Evolutionary conservation across 805 yeast species (phyloP).

Genomic region (Debaryomyces hansenii): DNA sequence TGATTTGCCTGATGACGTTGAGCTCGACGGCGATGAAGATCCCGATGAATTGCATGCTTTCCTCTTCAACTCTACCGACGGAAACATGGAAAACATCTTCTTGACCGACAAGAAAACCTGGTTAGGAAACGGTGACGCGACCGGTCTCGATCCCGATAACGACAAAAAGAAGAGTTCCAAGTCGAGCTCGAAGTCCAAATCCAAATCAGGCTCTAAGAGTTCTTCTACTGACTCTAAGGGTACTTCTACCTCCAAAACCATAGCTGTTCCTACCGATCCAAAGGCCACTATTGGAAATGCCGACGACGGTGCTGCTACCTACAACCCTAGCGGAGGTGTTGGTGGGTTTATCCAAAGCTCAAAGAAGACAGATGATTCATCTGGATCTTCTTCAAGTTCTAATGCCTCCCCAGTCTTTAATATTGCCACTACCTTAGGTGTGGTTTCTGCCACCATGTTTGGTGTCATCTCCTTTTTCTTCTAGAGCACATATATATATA

Average conservation of each 20-base stretch:
- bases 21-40: slow-evolving; percentile 39
- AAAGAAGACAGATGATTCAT: slow-evolving; percentile 12
- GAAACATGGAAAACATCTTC: slow-evolving; percentile 38
- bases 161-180: slow-evolving; percentile 8
- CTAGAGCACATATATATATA: neutral
- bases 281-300: neutral
- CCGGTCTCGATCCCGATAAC: slow-evolving; percentile 63
- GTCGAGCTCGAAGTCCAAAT: slow-evolving; percentile 9
- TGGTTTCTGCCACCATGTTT: slow-evolving; percentile 16
- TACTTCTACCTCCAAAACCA: slow-evolving; percentile 5
- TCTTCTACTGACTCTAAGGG: slow-evolving; percentile 10
- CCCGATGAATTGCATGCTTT: slow-evolving; percentile 55
- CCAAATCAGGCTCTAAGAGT: slow-evolving; percentile 3
- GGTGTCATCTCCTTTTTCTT: slow-evolving; percentile 20
- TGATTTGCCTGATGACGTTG: slow-evolving; percentile 63
- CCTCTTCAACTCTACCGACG: slow-evolving; percentile 47
- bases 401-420: slow-evolving; percentile 4
- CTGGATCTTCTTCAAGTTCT: slow-evolving; percentile 10
- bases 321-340: slow-evolving; percentile 14
- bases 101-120: slow-evolving; percentile 64
- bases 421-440: slow-evolving; percentile 14
- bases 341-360: slow-evolving; percentile 43
- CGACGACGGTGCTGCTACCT: slow-evolving; percentile 12
- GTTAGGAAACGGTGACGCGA: slow-evolving; percentile 58
- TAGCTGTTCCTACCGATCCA: neutral